Evolutionary conservation across 2,329 filamentous ascomycete species (phyloP).

Genomic region (Fusarium sp.): DNA sequence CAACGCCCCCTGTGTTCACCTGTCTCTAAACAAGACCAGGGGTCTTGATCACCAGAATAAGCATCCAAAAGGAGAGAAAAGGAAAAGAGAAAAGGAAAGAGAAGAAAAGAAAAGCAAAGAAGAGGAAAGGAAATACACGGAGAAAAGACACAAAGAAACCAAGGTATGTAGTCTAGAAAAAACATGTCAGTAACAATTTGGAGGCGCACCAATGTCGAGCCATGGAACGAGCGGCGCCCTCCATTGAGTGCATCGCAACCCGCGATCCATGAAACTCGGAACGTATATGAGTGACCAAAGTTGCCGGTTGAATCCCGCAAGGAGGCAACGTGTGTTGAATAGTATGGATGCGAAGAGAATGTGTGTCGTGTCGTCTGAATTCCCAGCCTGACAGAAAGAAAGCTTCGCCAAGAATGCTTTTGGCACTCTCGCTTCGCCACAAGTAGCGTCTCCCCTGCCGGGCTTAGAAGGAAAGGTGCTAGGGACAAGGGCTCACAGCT

Average conservation of each 20-base stretch:
- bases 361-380: neutral
- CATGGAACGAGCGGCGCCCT: no score
- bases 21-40: neutral
- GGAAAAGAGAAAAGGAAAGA: no score
- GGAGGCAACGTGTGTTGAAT: no score
- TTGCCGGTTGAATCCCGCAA: no score
- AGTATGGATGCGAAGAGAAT: neutral
- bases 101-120: neutral
- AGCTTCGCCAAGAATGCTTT: neutral
- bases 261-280: no score
- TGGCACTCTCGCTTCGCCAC: neutral
- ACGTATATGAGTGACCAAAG: no score
- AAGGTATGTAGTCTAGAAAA: neutral
- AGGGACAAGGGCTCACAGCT: neutral
- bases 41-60: no score
- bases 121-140: no score
- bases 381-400: neutral
- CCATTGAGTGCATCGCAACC: no score
- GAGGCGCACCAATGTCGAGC: no score
- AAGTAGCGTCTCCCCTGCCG: neutral
- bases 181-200: no score
- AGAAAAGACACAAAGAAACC: neutral
- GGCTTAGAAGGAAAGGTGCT: neutral
- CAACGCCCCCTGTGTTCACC: neutral
- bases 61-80: no score